phyloP scores from a whole-genome alignment of 257 asterid species.

The Solanum tarapatanum region DNA sequence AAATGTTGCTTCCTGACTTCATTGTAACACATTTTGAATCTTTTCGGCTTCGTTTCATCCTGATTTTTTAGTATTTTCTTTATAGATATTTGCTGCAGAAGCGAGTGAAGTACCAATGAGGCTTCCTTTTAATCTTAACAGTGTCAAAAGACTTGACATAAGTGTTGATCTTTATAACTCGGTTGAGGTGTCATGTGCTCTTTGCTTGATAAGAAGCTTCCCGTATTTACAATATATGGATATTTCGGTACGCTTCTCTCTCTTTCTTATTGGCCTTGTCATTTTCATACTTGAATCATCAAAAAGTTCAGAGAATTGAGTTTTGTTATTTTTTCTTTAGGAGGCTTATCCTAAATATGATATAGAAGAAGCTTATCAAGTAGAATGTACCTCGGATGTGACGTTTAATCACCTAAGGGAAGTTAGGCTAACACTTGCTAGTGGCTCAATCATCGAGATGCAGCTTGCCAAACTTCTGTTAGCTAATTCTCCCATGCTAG shows the following conservation, averaged over 20 bases:
- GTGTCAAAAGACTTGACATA: not conserved
- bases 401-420: not conserved
- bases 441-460: constrained; percentile 2
- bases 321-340: not conserved
- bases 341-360: not conserved
- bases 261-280: not conserved
- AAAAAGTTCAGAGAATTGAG: not conserved
- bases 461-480: not conserved
- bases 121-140: not conserved
- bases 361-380: not conserved
- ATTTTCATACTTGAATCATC: not conserved
- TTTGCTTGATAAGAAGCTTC: not conserved
- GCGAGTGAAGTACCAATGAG: not conserved
- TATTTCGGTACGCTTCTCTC: not conserved
- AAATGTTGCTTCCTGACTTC: not conserved
- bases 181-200: not conserved
- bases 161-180: not conserved
- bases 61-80: not conserved
- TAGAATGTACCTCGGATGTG: not conserved
- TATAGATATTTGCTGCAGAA: not conserved
- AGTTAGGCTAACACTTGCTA: not conserved
- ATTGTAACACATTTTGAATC: not conserved
- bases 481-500: not conserved
- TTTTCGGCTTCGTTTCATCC: not conserved
- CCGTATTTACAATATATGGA: not conserved